phyloP scores from a whole-genome alignment of 805 yeast species.

The Candida nemodendra region DNA sequence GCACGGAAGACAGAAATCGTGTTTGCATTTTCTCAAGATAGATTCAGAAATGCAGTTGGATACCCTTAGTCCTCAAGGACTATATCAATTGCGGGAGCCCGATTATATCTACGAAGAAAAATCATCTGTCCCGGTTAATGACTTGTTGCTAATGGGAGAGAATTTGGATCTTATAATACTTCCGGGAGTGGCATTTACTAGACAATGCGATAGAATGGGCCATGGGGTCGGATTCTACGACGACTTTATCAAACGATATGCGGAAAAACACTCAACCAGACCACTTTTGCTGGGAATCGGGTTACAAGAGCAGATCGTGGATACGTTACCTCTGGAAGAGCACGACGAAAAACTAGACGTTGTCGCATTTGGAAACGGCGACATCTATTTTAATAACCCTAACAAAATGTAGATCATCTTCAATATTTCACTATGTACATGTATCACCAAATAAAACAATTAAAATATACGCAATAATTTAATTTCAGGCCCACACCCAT shows the following conservation, averaged over 20 bases:
- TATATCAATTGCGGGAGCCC: slow-evolving; percentile 70
- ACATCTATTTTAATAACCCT: slow-evolving; percentile 1
- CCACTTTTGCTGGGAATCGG: slow-evolving; percentile 65
- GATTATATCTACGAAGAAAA: slow-evolving; percentile 13
- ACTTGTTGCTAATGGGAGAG: slow-evolving; percentile 14
- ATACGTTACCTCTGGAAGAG: slow-evolving; percentile 41
- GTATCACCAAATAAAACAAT: no score
- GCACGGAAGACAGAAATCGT: slow-evolving; percentile 36
- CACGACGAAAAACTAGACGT: slow-evolving; percentile 65
- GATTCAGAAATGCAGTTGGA: slow-evolving; percentile 40
- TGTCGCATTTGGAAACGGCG: slow-evolving; percentile 40
- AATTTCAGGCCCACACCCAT: slow-evolving; percentile 9
- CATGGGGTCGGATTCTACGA: slow-evolving; percentile 96
- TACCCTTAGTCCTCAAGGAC: slow-evolving; percentile 62
- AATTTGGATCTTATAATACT: slow-evolving; percentile 67
- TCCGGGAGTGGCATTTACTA: slow-evolving; percentile 84
- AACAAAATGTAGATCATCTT: no score
- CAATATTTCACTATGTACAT: no score
- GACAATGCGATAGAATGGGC: slow-evolving; percentile 57
- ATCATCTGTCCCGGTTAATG: slow-evolving; percentile 15
- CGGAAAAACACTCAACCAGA: slow-evolving; percentile 27
- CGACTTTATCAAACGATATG: slow-evolving; percentile 58
- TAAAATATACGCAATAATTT: background rate
- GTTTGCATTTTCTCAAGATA: slow-evolving; percentile 58
- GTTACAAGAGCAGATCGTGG: slow-evolving; percentile 58